Percentiles rank a stretch among this genome's conserved stretches.
Conservation (phyloP, 2,329 filamentous ascomycete species). For the Neofusicoccum umdonicola region DNA sequence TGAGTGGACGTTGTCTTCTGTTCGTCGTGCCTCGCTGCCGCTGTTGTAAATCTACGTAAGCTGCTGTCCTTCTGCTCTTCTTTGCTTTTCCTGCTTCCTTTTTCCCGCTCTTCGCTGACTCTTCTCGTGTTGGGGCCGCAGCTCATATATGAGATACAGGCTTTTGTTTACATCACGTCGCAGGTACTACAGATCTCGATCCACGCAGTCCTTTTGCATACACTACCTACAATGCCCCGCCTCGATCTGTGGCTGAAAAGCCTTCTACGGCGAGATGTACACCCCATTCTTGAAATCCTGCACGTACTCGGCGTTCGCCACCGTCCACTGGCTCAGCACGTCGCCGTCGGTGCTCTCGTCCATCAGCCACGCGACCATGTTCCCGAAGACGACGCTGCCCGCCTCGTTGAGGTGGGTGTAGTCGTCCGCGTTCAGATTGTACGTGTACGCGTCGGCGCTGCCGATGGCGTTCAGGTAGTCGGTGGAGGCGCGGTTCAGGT, state of each 20-base stretch:
- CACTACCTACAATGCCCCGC: background rate
- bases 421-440: conserved; percentile 10
- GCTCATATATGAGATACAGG: background rate
- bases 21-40: too few relatives aligned
- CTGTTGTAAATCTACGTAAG: too few relatives aligned
- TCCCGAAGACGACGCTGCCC: conserved; percentile 12
- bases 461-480: conserved; percentile 16
- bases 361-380: conserved; percentile 15
- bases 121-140: background rate
- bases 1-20: too few relatives aligned
- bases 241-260: background rate
- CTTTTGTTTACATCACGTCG: background rate
- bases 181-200: background rate
- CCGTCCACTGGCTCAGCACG: background rate
- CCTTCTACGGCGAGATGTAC: background rate
- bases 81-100: too few relatives aligned
- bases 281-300: background rate
- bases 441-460: background rate
- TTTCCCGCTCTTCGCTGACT: background rate
- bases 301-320: background rate
- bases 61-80: too few relatives aligned
- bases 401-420: conserved; percentile 10
- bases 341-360: background rate
- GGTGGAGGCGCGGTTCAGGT: conserved; percentile 11
- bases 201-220: background rate